Base-by-base conservation (phyloP, 257 asterid genomes). In the Solanum virginianum region DNA sequence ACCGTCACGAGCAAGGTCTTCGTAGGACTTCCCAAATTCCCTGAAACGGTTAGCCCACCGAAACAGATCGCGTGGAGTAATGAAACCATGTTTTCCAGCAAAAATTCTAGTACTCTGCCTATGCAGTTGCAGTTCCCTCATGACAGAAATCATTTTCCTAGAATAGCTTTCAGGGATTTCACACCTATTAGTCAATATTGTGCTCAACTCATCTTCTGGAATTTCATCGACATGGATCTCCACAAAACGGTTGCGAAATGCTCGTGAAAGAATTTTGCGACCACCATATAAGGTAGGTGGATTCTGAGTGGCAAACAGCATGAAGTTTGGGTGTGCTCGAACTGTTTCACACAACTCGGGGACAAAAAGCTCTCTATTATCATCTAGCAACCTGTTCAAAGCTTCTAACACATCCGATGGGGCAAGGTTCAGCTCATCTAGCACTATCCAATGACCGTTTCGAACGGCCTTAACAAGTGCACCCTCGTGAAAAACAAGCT, bases 361-460 rank as follows among this genome's bases (percentile, higher is more conserved):
- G 86, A 96, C 94, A 89, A 90, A 96, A 85, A 96, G 97, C 86
- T 96, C 98, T 92, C 98, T 93, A 82, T 95, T 95, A 89, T 96
- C 99, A 86, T 96, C 99, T 79, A 96, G 92, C 91, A 96, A 87
- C 87, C 99, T 87, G 87, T 96, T 96, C 88, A 96, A 84, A 56
- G 99, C 97, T 92, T 96, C 99, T 81, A 96, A 94, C 60, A 96
- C 99, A 89, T 96, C 99, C 65, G 99, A 95, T 17, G 99, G 99
- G 84, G 99, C 98, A 83, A 96, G 91, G 89, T 96, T 96, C 51
- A 96, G 97, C 90, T 96, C 99, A 92, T 96, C 99, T 41, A 96
- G 93, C 86, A 96, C 99, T 85, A 96, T 92, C 99, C 99, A 96
- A 51, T 93, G 91, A 80, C 99, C 99, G 62, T 90, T 88, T 45